phyloP scores from a whole-genome alignment of 202 grass and related monocot genomes.

The Dendrocalamus latiflorus region DNA sequence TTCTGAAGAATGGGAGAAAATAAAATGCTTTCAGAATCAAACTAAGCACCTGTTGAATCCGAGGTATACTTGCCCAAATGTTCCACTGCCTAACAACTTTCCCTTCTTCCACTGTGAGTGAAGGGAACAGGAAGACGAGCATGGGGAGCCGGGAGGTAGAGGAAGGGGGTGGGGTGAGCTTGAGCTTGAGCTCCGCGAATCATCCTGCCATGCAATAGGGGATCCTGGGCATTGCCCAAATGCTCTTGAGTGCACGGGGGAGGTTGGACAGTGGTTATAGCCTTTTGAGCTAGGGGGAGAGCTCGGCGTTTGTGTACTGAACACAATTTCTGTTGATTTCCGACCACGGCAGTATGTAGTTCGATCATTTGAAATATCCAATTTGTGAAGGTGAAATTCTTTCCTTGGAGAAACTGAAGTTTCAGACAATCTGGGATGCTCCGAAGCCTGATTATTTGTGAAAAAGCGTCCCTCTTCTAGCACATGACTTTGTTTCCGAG shows the following conservation, averaged over 20 bases:
- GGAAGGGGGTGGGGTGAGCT: conserved; percentile 73
- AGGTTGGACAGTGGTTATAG: conserved; percentile 26
- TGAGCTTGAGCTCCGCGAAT: conserved; percentile 45
- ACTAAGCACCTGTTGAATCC: conserved; percentile 81
- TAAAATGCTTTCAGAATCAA: conserved; percentile 9
- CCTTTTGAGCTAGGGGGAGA: conserved; percentile 43
- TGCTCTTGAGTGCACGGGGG: conserved; percentile 51
- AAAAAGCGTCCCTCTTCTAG: conserved; percentile 40
- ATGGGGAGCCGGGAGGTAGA: conserved; percentile 63
- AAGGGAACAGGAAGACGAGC: conserved; percentile 38
- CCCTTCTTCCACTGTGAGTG: conserved; percentile 89
- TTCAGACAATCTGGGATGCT: conserved; percentile 38
- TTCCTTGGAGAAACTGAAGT: conserved; percentile 51
- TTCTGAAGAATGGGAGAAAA: not conserved
- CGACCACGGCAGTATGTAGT: conserved; percentile 32
- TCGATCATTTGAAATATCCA: conserved; percentile 44
- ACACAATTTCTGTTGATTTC: conserved; percentile 64
- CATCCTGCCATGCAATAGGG: conserved; percentile 55
- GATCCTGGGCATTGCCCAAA: conserved; percentile 50
- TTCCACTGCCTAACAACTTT: conserved; percentile 93
- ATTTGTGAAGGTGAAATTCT: conserved; percentile 40
- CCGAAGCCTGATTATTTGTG: conserved; percentile 27
- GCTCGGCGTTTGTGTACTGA: conserved; percentile 13
- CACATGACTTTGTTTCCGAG: conserved; percentile 36
- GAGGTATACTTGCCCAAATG: conserved; percentile 94